Evolutionary conservation across 345 rosid genomes (phyloP), one percentile per base, ranked within the genome.

Genomic region (Lumnitzera littorea): DNA sequence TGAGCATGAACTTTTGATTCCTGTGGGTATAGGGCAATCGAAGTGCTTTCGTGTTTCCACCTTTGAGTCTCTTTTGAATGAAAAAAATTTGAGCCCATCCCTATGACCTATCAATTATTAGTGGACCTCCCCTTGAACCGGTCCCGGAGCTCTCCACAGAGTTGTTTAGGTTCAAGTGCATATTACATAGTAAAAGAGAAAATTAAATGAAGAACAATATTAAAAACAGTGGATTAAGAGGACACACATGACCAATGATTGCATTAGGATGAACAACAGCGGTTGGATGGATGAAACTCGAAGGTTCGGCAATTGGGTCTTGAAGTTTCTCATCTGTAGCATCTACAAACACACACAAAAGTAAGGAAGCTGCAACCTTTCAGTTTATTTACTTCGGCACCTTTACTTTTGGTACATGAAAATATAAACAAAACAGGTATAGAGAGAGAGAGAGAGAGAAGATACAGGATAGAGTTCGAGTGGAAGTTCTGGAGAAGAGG

Each of bases 261-360:
- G 98, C 96, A 53, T 75, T 68, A 41, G 96, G 96, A 71, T 92
- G 96, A 63, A 92, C 80, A 29, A 81, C 49, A 43, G 98, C 88
- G 41, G 78, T 73, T 15, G 91, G 86, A 67, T 92, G 98, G 59
- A 92, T 69, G 58, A 74, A 66, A 61, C 71, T 67, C 43, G 43
- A 36, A 36, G 43, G 11, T 36, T 36, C 43, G 48, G 69, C 36
- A 46, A 48, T 63, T 23, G 67, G 53, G 46, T 67, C 75, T 27
- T 69, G 49, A 9, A 12, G 65, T 12, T 53, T 58, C 50, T 71
- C 74, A 50, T 59, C 63, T 8, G 49, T 65, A 60, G 51, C 65
- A 80, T 70, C 87, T 82, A 55, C 51, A 51, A 59, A 50, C 3
- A 36, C 43, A 36, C 43, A 46, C 3, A 66, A 43, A 46, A 12